Evolutionary conservation across 108 stramenopile genomes (phyloP).

Genomic region (Parietichytrium sp.): DNA sequence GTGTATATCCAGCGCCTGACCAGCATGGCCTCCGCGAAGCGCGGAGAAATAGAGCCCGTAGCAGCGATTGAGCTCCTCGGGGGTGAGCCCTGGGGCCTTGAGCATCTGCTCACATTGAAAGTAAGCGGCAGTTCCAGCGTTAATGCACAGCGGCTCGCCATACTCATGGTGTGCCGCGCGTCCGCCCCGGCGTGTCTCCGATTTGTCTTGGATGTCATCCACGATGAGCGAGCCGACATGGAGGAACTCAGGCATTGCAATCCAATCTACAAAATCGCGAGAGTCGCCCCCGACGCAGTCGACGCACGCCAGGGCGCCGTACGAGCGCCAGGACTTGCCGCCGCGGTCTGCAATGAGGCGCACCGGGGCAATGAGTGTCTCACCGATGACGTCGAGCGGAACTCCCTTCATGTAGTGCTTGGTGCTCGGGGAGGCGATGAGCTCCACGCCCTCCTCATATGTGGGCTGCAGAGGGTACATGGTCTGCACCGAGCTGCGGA

Average conservation of each 20-base stretch:
- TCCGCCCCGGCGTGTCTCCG: conserved; percentile 36
- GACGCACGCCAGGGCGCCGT: conserved; percentile 47
- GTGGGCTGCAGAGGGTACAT: conserved; percentile 45
- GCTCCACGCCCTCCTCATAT: neutral
- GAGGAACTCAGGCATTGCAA: conserved; percentile 47
- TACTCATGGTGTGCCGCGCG: conserved; percentile 24
- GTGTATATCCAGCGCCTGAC: conserved; percentile 42
- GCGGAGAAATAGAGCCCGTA: conserved; percentile 43
- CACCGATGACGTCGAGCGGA: neutral
- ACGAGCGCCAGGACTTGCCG: conserved; percentile 45
- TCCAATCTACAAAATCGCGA: conserved; percentile 41
- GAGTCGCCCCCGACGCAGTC: conserved; percentile 45
- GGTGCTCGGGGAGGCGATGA: conserved; percentile 23
- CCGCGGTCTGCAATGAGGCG: conserved; percentile 38
- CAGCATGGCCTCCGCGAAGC: conserved; percentile 45
- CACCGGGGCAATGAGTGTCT: conserved; percentile 35
- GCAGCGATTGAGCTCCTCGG: conserved; percentile 33
- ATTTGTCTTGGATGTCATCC: conserved; percentile 42
- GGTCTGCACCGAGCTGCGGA: neutral
- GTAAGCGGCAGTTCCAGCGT: conserved; percentile 45
- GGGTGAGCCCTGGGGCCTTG: neutral
- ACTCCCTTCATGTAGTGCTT: conserved; percentile 38
- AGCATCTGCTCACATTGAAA: conserved; percentile 44
- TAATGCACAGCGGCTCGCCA: conserved; percentile 31
- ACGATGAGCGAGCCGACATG: conserved; percentile 47